Conservation (phyloP, 805 yeast genomes). For the Monosporozyma solicola region DNA sequence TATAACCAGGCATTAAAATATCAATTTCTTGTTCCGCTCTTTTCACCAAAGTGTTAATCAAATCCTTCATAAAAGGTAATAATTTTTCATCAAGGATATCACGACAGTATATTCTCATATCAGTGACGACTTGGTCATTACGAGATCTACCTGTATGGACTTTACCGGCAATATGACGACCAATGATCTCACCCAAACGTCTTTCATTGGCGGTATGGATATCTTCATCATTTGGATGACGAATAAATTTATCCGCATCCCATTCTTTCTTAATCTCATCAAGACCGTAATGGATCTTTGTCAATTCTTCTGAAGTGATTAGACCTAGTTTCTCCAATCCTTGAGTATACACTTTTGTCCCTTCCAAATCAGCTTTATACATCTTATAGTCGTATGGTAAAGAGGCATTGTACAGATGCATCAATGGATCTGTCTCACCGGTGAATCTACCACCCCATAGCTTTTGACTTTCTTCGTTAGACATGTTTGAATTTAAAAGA, state of each 20-base stretch:
- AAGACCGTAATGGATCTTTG: conserved; percentile 78
- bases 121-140: conserved; percentile 99
- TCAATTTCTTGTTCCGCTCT: conserved; percentile 85
- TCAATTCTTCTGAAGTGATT: conserved; percentile 61
- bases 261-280: conserved; percentile 69
- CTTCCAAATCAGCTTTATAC: conserved; percentile 90
- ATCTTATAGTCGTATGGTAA: conserved; percentile 90
- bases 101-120: conserved; percentile 90
- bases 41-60: conserved; percentile 56
- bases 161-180: conserved; percentile 88
- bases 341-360: conserved; percentile 85
- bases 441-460: conserved; percentile 99
- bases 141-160: conserved; percentile 99
- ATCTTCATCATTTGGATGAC: conserved; percentile 65
- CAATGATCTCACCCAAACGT: conserved; percentile 92
- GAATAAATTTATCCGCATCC: conserved; percentile 51
- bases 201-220: conserved; percentile 98
- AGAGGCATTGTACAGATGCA: conserved; percentile 96
- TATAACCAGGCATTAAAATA: conserved; percentile 96
- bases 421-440: conserved; percentile 92
- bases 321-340: conserved; percentile 77
- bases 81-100: conserved; percentile 56
- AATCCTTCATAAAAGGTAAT: conserved; percentile 44
- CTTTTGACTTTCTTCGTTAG: conserved; percentile 40
- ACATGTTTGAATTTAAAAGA: conserved; percentile 8